Evolutionary conservation across 2,329 filamentous ascomycete species (phyloP), one percentile per base, ranked within the genome.

Genomic region (Fusarium scirpi): DNA sequence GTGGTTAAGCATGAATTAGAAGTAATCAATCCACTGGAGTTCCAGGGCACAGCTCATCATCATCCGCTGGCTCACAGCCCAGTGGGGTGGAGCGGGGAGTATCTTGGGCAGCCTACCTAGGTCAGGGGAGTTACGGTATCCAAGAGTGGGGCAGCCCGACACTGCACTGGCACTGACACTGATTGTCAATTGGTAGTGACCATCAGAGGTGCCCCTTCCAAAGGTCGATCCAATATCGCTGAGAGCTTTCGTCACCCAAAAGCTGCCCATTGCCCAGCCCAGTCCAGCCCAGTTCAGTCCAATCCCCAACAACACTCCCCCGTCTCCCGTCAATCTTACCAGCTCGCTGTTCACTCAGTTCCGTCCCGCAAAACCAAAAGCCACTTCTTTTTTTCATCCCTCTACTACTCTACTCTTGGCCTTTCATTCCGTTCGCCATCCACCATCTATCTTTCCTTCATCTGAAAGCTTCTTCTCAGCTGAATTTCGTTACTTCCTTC

Each of bases 211-310:
- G 60, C 51, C 62, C 60, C 60, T 64, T 63, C 61, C 54, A 34
- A 52, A 52, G 49, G 32, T 15, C 34, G 49, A 52, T 52, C 49
- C 49, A 45, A 43, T 72, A 72, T 73, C 76, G 77, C 76, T 76
- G 69, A 71, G 22, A 70, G 76, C 76, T 79, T 78, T 77, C 76
- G 74, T 76, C 77, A 76, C 74, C 68, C 74, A 67, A 62, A 71
- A 72, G 74, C 73, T 73, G 71, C 72, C 74, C 77, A 73, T 69
- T 73, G 70, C 68, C 72, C 73, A 67, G 73, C 73, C 59, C 62
- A 64, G 62, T 25, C 49, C 52, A 74, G 72, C 73, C 71, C 41
- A 65, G 32, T 24, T 64, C 57, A 46, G 59, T 71, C 63, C 58
- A 34, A 41, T 52, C 49, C 49, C 49, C 49, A 52, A 52, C 49